phyloP scores from a whole-genome alignment of 352 stramenopile genomes.

The Globisporangium rhizosaccharum region DNA sequence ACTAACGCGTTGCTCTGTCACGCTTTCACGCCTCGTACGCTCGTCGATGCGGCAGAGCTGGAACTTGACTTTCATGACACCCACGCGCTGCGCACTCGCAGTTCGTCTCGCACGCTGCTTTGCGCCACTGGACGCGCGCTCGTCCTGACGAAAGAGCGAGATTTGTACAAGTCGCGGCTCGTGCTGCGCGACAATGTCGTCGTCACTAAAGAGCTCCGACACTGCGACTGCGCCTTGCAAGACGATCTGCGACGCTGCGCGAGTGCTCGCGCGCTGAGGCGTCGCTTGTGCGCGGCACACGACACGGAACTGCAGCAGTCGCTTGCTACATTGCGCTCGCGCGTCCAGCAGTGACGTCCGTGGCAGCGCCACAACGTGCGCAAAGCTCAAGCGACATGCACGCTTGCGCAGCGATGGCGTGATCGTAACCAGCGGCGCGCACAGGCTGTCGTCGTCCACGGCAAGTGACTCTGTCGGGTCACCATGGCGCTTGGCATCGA shows the following conservation, averaged over 20 bases:
- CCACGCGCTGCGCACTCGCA: conserved; percentile 9
- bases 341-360: neutral
- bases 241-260: conserved; percentile 8
- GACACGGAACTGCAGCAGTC: conserved; percentile 20
- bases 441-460: too few species aligned
- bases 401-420: conserved; percentile 44
- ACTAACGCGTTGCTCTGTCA: neutral
- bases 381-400: conserved; percentile 33
- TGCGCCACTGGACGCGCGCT: too few species aligned
- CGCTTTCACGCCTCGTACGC: neutral
- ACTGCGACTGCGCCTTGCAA: conserved; percentile 14
- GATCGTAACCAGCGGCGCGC: conserved; percentile 28
- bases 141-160: conserved; percentile 8
- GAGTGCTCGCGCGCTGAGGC: conserved; percentile 8
- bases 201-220: conserved; percentile 4
- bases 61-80: conserved; percentile 23
- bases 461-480: too few species aligned
- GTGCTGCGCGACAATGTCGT: neutral
- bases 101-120: neutral
- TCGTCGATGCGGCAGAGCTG: conserved; percentile 8
- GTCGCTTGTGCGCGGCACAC: conserved; percentile 20
- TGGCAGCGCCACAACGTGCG: conserved; percentile 21
- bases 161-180: conserved; percentile 15
- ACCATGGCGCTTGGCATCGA: neutral
- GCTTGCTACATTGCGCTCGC: neutral